Evolutionary conservation across 768 basidiomycete genomes (phyloP).

Genomic region (Pisolithus tinctorius): DNA sequence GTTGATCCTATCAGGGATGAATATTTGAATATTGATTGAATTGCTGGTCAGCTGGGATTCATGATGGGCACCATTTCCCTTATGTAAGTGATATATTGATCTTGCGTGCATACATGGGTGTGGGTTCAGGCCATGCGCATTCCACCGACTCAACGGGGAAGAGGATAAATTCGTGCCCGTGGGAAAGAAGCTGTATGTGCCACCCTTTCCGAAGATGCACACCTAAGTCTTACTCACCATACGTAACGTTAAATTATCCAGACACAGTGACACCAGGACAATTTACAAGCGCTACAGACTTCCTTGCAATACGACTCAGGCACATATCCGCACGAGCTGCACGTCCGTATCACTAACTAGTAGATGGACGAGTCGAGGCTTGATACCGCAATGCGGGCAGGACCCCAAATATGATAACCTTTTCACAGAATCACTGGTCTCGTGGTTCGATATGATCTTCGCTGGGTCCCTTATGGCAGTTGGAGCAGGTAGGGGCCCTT

Average conservation of each 20-base stretch:
- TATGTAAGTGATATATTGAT: neutral
- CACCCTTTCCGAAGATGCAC: too few relatives aligned
- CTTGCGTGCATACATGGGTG: too few relatives aligned
- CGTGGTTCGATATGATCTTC: neutral
- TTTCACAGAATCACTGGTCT: too few relatives aligned
- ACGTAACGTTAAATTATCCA: neutral
- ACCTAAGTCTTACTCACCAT: neutral
- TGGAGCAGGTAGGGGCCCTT: neutral
- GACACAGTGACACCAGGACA: too few relatives aligned
- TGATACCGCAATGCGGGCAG: neutral
- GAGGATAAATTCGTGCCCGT: neutral
- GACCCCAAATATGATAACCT: too few relatives aligned
- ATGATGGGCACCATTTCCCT: neutral
- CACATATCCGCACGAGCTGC: too few relatives aligned
- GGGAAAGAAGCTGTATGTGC: neutral
- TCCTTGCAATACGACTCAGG: too few relatives aligned
- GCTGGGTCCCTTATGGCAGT: neutral
- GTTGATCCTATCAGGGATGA: constrained; percentile 20
- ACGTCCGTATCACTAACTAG: too few relatives aligned
- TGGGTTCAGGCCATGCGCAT: neutral
- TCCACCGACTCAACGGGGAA: neutral
- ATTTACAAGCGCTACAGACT: too few relatives aligned
- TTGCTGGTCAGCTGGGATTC: neutral
- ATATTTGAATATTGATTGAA: neutral
- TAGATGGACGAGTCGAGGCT: too few relatives aligned